Percentiles rank a stretch among this genome's conserved stretches.
Conservation (phyloP, 1,139 yeast species). For the Zygoascus sp. region DNA sequence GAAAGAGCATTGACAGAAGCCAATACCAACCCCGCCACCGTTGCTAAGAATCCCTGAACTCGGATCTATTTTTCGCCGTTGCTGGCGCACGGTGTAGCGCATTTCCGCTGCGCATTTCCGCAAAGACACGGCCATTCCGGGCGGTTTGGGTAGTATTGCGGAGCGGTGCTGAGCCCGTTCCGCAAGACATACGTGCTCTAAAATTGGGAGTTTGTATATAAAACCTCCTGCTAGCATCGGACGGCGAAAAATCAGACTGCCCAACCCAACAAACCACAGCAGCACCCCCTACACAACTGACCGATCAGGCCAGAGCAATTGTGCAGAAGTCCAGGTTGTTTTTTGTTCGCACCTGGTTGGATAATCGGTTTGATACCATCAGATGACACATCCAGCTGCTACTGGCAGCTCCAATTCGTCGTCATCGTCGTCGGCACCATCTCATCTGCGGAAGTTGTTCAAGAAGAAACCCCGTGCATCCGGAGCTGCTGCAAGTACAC, state of each 20-base stretch:
- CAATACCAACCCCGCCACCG: too few relatives aligned
- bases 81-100: too few relatives aligned
- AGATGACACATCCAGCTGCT: neutral
- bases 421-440: slow-evolving; percentile 10
- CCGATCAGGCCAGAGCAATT: neutral
- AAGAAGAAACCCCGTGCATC: slow-evolving; percentile 18
- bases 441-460: slow-evolving; percentile 19
- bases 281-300: neutral
- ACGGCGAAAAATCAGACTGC: neutral
- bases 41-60: too few relatives aligned
- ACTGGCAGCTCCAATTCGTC: neutral
- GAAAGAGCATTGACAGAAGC: too few relatives aligned
- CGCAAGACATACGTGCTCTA: neutral
- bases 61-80: too few relatives aligned
- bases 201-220: neutral
- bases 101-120: too few relatives aligned
- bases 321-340: neutral
- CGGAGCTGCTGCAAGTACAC: too few relatives aligned
- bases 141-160: too few relatives aligned
- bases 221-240: neutral
- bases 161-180: too few relatives aligned
- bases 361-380: neutral
- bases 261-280: neutral
- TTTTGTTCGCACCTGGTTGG: neutral
- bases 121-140: too few relatives aligned